A percentile compares a stretch with the other conserved stretches of the same genome.
phyloP scores from a whole-genome alignment of 176 grass and related monocot species.

The Zea luxurians region DNA sequence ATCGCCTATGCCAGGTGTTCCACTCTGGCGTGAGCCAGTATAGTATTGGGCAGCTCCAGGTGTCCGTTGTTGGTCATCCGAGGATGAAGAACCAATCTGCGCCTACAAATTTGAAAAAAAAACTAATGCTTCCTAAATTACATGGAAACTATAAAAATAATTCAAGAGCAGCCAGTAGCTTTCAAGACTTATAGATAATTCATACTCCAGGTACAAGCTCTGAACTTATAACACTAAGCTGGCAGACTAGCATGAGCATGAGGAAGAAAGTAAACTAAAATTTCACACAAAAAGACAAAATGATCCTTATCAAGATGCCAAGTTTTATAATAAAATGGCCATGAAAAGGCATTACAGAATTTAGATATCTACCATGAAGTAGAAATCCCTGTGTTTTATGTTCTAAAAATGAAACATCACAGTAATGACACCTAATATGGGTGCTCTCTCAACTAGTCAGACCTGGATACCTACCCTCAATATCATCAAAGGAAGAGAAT shows the following conservation, averaged over 20 bases:
- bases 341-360: not conserved
- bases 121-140: not conserved
- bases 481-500: not conserved
- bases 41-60: conserved; percentile 57
- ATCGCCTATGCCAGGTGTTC: conserved; percentile 49
- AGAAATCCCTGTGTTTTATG: not conserved
- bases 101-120: conserved; percentile 40
- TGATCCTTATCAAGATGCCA: not conserved
- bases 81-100: conserved; percentile 69
- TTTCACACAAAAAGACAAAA: not conserved
- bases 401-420: not conserved
- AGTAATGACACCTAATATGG: not conserved
- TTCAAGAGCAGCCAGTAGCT: conserved; percentile 24
- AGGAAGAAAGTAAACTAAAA: conserved; percentile 10
- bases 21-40: conserved; percentile 51
- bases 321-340: not conserved
- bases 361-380: not conserved
- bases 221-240: not conserved
- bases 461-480: not conserved
- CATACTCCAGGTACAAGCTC: conserved; percentile 6
- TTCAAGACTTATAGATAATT: not conserved
- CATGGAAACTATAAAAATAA: not conserved
- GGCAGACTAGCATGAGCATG: not conserved
- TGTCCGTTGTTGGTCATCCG: conserved; percentile 60
- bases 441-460: conserved; percentile 9